Evolutionary conservation across 148 eudicot genomes (phyloP), one percentile per base, ranked within the genome.

Genomic region (Fallopia convolvulus): DNA sequence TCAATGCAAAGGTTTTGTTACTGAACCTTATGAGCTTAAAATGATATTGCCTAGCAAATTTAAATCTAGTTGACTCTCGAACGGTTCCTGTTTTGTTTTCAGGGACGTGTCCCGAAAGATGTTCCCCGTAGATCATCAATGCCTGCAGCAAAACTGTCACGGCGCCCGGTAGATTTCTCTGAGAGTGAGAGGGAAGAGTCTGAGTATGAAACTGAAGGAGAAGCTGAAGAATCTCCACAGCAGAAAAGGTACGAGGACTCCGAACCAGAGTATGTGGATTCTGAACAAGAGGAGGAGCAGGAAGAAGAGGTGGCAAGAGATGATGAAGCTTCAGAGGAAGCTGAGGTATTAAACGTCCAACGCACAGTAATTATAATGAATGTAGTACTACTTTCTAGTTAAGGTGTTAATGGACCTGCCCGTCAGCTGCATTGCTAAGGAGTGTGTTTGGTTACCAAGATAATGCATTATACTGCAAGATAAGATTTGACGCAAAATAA

Each of bases 151-250:
- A 94, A 87, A 85, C 40, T 92, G 65, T 90, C 98, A 52, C 88
- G 88, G 39, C 92, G 89, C 48, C 95, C 91, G 63, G 87, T 86
- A 49, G 90, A 91, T 58, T 86, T 87, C 87, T 88, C 89, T 60
- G 97, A 90, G n/a, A 92, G 97, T 77, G 99, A 96, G 78, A 86
- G 84, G 75, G 98, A 90, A 80, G 96, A 86, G 61, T 92, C 99
- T n/a, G 96, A 95, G 84, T 96, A 96, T 84, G 99, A 96, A 90
- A 93, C 93, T 36, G 99, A 96, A 33, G 98, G 87, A 60, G 99
- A 93, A 49, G 97, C 84, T 49, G 94, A 93, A 74, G 81, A 80
- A 76, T 79, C 86, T 72, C 93, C 97, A 30, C 82, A 84, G 79
- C 88, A 78, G 77, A 81, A 85, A 75, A 77, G 82, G 79, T 84